Evolutionary conservation across 192 early-diverging fungal species (phyloP).

Genomic region (Chytriomyces confervae): DNA sequence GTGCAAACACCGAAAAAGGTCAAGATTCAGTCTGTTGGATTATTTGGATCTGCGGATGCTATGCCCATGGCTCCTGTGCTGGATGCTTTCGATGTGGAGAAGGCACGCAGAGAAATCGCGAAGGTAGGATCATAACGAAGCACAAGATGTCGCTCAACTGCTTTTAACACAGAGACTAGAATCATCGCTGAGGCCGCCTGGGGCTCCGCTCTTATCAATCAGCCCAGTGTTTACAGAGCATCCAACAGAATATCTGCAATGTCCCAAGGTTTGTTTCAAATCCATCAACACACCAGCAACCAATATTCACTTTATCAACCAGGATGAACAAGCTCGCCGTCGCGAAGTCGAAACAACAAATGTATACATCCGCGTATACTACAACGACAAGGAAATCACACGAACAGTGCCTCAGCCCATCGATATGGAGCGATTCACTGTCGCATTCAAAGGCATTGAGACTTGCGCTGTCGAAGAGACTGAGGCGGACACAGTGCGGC

Average conservation of each 20-base stretch:
- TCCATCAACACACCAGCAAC: too few relatives aligned
- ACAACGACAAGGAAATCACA: conserved; percentile 57
- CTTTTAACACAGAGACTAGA: conserved; percentile 35
- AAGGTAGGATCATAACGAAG: conserved; percentile 17
- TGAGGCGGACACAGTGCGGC: conserved; percentile 5
- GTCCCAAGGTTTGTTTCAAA: too few relatives aligned
- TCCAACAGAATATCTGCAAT: conserved; percentile 42
- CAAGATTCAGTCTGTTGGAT: neutral
- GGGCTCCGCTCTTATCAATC: conserved; percentile 42
- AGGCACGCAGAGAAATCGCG: conserved; percentile 15
- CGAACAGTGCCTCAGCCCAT: conserved; percentile 45
- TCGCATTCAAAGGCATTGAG: conserved; percentile 47
- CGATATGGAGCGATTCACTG: conserved; percentile 40
- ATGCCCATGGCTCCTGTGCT: conserved; percentile 26
- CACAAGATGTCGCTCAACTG: neutral
- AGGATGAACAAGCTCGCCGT: conserved; percentile 53
- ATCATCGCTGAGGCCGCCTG: conserved; percentile 39
- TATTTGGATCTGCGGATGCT: conserved; percentile 25
- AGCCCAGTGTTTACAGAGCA: conserved; percentile 35
- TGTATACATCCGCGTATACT: conserved; percentile 41
- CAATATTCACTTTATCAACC: too few relatives aligned
- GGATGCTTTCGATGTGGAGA: conserved; percentile 23
- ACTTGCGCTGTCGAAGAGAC: conserved; percentile 30
- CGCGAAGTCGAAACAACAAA: conserved; percentile 39
- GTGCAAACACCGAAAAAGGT: neutral